phyloP scores from a whole-genome alignment of 176 grass and related monocot species.

The Alopecurus myosuroides region DNA sequence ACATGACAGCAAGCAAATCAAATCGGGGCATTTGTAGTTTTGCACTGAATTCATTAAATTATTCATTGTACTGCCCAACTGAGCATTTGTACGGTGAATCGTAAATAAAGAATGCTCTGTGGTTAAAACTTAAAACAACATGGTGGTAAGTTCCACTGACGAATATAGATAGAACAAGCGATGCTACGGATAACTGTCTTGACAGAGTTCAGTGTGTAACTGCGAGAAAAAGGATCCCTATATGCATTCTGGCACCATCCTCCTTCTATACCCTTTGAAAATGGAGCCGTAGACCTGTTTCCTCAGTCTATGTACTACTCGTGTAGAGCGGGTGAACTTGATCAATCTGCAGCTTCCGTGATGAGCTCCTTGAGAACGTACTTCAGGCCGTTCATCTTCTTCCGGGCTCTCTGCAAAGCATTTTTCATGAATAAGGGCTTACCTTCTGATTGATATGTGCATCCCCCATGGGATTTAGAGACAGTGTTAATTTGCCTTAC shows the following conservation, averaged over 20 bases:
- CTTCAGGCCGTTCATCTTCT: too few relatives aligned
- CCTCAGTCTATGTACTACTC: too few relatives aligned
- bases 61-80: too few relatives aligned
- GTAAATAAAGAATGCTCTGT: background rate
- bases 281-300: background rate
- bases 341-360: too few relatives aligned
- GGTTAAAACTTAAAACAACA: background rate
- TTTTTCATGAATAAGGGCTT: background rate
- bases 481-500: slow-evolving; percentile 37
- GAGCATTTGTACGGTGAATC: too few relatives aligned
- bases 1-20: background rate
- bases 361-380: too few relatives aligned
- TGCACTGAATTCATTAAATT: too few relatives aligned
- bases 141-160: background rate
- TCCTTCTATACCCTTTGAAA: slow-evolving; percentile 9
- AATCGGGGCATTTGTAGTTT: background rate
- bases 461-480: background rate
- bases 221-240: slow-evolving; percentile 1
- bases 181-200: background rate
- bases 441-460: background rate
- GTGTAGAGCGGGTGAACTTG: too few relatives aligned
- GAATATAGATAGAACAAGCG: too few relatives aligned
- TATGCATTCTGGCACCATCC: background rate
- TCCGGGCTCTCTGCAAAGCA: too few relatives aligned
- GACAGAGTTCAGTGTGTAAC: background rate